Evolutionary conservation across 345 rosid species (phyloP), one percentile per base, ranked within the genome.

Genomic region (Dipteronia sinensis): DNA sequence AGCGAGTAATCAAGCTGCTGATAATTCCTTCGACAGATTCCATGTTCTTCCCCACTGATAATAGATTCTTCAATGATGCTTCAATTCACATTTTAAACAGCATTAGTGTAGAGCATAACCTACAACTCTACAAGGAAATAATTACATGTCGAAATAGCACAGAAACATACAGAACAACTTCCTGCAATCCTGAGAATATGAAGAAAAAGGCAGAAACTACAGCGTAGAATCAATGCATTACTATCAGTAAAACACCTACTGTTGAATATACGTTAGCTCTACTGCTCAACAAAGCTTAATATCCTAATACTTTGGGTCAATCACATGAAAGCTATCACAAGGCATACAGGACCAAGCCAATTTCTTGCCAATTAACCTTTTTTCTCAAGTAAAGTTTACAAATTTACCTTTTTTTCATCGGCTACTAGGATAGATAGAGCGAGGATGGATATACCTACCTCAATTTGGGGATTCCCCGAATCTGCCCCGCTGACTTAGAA

Each of bases 1-100:
- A 86, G 25, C 84, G 85, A 62, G 79, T 64, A 78, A 89, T 86
- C 83, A 94, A 83, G 86, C 82, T 81, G 77, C 79, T 85, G 67
- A 89, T 77, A 74, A 81, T 83, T 79, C 89, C 97, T 88, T 94
- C 94, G 20, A 82, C 67, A 61, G 80, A 74, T 75, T 94, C 90
- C 77, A 78, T 40, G 75, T 77, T 85, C 73, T 86, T 88, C 76
- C 85, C 91, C 72, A 12, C 69, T 27, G 86, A 82, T 73, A 90
- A 77, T 53, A 89, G 86, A 82, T 73, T 88, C 94, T 84, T 86
- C 87, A 87, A 23, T 58, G 93, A 85, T 71, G 85, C 97, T 97
- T 82, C 69, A 85, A 7, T 69, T 77, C 19, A 82, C 72, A 72
- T 49, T 40, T 46, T 38, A 17, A n/a, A 56, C 59, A 42, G n/a